These are phyloP conservation scores for Cyberlindnera sargentensis DNA, from an alignment of 805 yeast species.

Conservation along the genomic window DNA sequence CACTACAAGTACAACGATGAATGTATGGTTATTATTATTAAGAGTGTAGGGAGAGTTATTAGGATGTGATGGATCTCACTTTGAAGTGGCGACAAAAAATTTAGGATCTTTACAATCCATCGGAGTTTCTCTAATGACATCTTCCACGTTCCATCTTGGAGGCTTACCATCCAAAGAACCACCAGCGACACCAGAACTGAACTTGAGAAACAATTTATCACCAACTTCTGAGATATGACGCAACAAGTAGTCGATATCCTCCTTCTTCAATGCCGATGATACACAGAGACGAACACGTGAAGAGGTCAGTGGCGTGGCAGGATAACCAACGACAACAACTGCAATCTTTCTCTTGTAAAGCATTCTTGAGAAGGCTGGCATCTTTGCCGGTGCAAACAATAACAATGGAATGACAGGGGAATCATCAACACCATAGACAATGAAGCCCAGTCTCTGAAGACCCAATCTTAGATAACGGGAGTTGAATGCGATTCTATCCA, in stretches of 20 bases:
- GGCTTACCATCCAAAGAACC: slow-evolving; percentile 51
- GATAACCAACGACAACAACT: slow-evolving; percentile 94
- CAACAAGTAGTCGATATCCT: slow-evolving; percentile 79
- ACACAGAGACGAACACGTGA: slow-evolving; percentile 92
- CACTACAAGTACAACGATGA: background rate
- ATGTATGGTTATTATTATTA: background rate
- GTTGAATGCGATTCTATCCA: slow-evolving; percentile 91
- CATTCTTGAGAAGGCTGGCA: slow-evolving; percentile 87
- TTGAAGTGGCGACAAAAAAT: slow-evolving; percentile 25
- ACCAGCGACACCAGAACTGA: slow-evolving; percentile 72
- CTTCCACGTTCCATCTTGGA: slow-evolving; percentile 76
- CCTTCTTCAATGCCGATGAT: slow-evolving; percentile 86
- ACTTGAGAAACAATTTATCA: slow-evolving; percentile 65
- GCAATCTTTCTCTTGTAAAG: slow-evolving; percentile 78
- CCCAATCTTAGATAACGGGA: slow-evolving; percentile 90
- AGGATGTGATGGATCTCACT: background rate
- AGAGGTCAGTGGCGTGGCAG: slow-evolving; percentile 89
- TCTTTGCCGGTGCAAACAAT: slow-evolving; percentile 84
- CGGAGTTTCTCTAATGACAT: slow-evolving; percentile 66
- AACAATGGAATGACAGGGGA: slow-evolving; percentile 92
- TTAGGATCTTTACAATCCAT: slow-evolving; percentile 45
- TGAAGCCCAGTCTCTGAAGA: slow-evolving; percentile 85
- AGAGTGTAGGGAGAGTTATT: background rate
- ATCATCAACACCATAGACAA: slow-evolving; percentile 91
- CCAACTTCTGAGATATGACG: slow-evolving; percentile 72